Evolutionary conservation across 1,284 basidiomycete species (phyloP), one percentile per base, ranked within the genome.

Genomic region (Coniophora puteana): DNA sequence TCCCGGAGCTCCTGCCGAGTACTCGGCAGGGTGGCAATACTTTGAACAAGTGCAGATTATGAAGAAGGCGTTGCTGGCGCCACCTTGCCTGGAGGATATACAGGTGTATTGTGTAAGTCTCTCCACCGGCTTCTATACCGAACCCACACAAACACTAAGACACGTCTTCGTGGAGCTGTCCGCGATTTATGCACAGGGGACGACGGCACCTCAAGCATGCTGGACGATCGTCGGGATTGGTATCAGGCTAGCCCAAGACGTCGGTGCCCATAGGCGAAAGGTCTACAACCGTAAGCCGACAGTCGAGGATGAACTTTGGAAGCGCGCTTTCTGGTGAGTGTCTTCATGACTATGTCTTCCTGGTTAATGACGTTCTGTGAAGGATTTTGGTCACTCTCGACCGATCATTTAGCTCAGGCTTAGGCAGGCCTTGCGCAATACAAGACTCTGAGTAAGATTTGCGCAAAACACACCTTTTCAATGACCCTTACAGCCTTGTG

Each of bases 401-500:
- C 55, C 69, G 86, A 29, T 60, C 72, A 41, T 70, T 78, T 41
- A 88, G 87, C 50, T 74, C 83, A 4, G 74, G 74, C 1, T 69
- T 93, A 14, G 92, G 91, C 8, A 68, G 91, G 18, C 87, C 90
- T 1, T 83, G 87, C 55, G 84, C 84, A 3, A 80, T 92, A 32
- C 85, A 90, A 45, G 89, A 92, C 46, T 88, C 91, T 57, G 91
- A 93, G 86, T 88, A 51, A 20, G 80, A 5, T 43, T 29, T 33
- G 5, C 26, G 5, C 33, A 14, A 18, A 26, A 29, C 7, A 13
- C 40, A 21, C 8, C 35, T 14, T 27, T 32, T 22, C 25, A 13
- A 24, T 5, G 16, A 14, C 34, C 14, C 33, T 39, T 16, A 23
- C 36, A 27, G 0, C 43, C 25, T 21, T 23, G 22, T 36, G 32